phyloP scores from a whole-genome alignment of 495 filamentous ascomycete species.

The Paragyromitra xinjiangensis region DNA sequence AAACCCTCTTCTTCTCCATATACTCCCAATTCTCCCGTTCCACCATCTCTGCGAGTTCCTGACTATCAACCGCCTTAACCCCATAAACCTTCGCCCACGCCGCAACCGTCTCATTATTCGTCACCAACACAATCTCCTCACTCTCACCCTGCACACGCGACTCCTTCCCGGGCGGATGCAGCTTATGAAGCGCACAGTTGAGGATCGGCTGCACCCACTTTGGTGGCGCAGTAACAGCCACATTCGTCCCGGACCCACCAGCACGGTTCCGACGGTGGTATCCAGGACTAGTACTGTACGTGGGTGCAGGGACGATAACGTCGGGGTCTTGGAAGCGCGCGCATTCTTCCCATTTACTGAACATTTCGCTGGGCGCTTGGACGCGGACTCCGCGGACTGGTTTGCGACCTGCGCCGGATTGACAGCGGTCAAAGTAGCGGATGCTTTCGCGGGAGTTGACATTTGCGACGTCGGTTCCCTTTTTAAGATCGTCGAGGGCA shows the following conservation, averaged over 20 bases:
- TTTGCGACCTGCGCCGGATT: constrained; percentile 65
- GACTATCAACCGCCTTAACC: constrained; percentile 65
- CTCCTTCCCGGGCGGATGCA: constrained; percentile 64
- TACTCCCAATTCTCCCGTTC: constrained; percentile 53
- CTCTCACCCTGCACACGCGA: constrained; percentile 56
- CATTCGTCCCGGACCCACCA: constrained; percentile 20
- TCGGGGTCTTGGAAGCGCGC: constrained; percentile 66
- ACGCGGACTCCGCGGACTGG: constrained; percentile 63
- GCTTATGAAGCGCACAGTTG: constrained; percentile 69
- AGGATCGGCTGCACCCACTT: constrained; percentile 61
- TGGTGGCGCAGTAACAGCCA: constrained; percentile 62
- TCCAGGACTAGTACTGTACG: constrained; percentile 38
- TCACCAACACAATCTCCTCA: constrained; percentile 66
- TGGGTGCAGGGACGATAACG: constrained; percentile 53
- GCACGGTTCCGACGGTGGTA: constrained; percentile 23
- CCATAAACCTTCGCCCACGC: constrained; percentile 70
- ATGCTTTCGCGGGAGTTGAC: constrained; percentile 72
- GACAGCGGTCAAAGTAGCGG: constrained; percentile 72
- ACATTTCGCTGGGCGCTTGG: constrained; percentile 69
- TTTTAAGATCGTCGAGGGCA: constrained; percentile 65
- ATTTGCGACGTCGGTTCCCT: constrained; percentile 65
- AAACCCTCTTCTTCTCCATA: constrained; percentile 37
- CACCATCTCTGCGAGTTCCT: constrained; percentile 39
- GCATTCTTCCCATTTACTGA: constrained; percentile 68
- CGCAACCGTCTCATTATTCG: constrained; percentile 67